Conservation (phyloP, 768 basidiomycete species). For the Suillus lakei region DNA sequence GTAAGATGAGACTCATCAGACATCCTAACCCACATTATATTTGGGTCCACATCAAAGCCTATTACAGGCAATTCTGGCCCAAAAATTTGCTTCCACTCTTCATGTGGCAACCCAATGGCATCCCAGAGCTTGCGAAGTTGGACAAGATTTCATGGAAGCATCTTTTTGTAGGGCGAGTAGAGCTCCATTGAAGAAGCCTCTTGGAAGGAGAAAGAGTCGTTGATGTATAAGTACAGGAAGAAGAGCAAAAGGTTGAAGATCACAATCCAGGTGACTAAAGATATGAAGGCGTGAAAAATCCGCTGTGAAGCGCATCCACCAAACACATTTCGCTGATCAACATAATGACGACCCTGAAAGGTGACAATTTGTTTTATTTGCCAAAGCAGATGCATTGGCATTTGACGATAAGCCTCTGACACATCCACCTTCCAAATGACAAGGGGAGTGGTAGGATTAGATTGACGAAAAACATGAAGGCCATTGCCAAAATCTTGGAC, state of each 20-base stretch:
- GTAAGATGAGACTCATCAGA: background rate
- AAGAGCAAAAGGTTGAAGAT: slow-evolving; percentile 19
- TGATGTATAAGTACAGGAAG: slow-evolving; percentile 30
- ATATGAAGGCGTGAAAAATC: slow-evolving; percentile 37
- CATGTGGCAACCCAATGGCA: slow-evolving; percentile 31
- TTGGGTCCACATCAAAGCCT: slow-evolving; percentile 39
- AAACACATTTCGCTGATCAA: slow-evolving; percentile 33
- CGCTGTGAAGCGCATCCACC: slow-evolving; percentile 23
- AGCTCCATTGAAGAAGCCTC: background rate
- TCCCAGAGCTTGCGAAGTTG: slow-evolving; percentile 39
- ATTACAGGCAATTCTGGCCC: slow-evolving; percentile 34
- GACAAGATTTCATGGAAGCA: slow-evolving; percentile 6
- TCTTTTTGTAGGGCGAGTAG: slow-evolving; percentile 7
- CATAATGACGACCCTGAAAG: slow-evolving; percentile 24
- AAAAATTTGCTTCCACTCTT: slow-evolving; percentile 34
- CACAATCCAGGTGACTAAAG: slow-evolving; percentile 35
- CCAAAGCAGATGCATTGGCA: slow-evolving; percentile 45
- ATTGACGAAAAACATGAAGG: background rate
- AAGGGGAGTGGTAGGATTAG: slow-evolving; percentile 9
- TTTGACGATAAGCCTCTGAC: slow-evolving; percentile 37
- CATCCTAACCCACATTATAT: slow-evolving; percentile 30
- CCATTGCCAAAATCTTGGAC: too few species aligned
- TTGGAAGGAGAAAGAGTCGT: slow-evolving; percentile 27
- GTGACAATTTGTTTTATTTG: slow-evolving; percentile 45
- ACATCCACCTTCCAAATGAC: slow-evolving; percentile 43